Conservation (phyloP, 441 rosid genomes). For the Kokia cookei region DNA sequence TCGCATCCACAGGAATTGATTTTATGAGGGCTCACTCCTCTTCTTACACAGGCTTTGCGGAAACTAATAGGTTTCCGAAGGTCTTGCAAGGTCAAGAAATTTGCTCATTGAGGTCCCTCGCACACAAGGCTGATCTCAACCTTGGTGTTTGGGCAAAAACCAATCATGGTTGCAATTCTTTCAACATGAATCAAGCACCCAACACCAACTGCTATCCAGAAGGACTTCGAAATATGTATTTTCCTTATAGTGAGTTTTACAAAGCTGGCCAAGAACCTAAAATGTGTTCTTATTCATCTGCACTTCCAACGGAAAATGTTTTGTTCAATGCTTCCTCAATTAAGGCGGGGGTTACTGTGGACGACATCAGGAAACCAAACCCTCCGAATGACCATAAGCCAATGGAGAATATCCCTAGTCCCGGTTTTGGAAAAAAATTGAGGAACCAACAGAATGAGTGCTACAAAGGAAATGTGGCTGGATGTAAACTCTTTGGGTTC, state of each 20-base stretch:
- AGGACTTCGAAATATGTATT: slow-evolving; percentile 28
- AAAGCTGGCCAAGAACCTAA: slow-evolving; percentile 30
- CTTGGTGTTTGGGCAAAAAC: slow-evolving; percentile 45
- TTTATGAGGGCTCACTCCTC: slow-evolving; percentile 35
- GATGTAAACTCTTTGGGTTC: slow-evolving; percentile 86
- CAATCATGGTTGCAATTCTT: slow-evolving; percentile 34
- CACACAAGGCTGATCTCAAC: slow-evolving; percentile 50
- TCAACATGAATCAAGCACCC: slow-evolving; percentile 40
- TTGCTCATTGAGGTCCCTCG: slow-evolving; percentile 59
- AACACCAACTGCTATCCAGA: slow-evolving; percentile 44
- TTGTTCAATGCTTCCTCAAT: slow-evolving; percentile 29
- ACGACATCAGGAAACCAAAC: slow-evolving; percentile 34
- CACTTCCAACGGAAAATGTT: slow-evolving; percentile 36
- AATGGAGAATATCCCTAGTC: slow-evolving; percentile 30
- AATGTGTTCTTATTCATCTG: slow-evolving; percentile 23
- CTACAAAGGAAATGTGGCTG: slow-evolving; percentile 32
- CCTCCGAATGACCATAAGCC: slow-evolving; percentile 30
- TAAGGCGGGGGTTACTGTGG: slow-evolving; percentile 19
- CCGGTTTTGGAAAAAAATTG: slow-evolving; percentile 26
- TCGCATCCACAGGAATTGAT: slow-evolving; percentile 37
- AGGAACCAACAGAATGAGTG: slow-evolving; percentile 32
- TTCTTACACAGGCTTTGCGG: slow-evolving; percentile 48
- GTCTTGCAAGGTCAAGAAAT: slow-evolving; percentile 99
- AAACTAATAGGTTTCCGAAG: slow-evolving; percentile 59
- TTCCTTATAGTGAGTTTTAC: slow-evolving; percentile 34